phyloP scores from a whole-genome alignment of 805 yeast genomes.

The Hanseniaspora nectarophila region DNA sequence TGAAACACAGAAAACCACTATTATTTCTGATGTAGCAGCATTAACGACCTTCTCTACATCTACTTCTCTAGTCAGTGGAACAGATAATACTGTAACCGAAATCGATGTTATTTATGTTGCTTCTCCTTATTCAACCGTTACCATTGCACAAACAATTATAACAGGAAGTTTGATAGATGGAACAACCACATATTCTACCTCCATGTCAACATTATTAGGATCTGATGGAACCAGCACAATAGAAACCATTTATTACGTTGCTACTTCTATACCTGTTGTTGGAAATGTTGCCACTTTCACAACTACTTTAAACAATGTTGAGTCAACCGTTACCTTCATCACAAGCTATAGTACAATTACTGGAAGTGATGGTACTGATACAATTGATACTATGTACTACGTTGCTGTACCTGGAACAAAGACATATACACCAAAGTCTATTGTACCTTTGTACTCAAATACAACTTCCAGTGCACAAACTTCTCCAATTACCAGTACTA shows the following conservation, averaged over 20 bases:
- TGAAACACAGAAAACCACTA: neutral
- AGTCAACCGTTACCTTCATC: conserved; percentile 4
- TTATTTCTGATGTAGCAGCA: neutral
- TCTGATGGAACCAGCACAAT: conserved; percentile 6
- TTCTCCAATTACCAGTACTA: neutral
- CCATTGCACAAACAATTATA: neutral
- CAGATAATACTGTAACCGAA: neutral
- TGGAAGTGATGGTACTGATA: conserved; percentile 11
- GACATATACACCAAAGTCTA: neutral
- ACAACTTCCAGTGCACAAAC: neutral
- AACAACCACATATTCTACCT: neutral
- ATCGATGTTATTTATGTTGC: conserved; percentile 15
- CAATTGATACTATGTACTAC: conserved; percentile 8
- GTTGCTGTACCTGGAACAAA: neutral
- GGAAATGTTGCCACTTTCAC: neutral
- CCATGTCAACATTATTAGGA: neutral
- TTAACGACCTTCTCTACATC: neutral
- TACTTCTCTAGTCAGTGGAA: neutral
- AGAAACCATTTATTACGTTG: neutral
- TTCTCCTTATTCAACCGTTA: conserved; percentile 13
- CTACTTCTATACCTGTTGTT: neutral
- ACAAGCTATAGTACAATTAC: conserved; percentile 3
- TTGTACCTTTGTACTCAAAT: neutral
- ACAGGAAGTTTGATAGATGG: neutral
- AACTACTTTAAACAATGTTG: neutral